Evolutionary conservation across 169 alveolate genomes (phyloP), one percentile per base, ranked within the genome.

Genomic region (Eimeria tenella): DNA sequence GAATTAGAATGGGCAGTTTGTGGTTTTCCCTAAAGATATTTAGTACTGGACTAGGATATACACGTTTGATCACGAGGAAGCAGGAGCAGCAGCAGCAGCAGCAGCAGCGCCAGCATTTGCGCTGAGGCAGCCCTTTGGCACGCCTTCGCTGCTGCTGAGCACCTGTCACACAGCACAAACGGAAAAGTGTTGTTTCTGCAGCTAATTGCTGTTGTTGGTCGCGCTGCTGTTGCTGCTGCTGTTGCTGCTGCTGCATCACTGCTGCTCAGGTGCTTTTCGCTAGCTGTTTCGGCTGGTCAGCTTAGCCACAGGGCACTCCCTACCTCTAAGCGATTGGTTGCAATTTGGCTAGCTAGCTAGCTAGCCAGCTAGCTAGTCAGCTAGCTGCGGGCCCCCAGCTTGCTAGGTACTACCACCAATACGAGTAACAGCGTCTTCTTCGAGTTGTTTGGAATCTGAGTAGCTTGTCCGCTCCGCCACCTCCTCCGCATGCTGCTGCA

Each of bases 41-140:
- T 31, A 31, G 42, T 31, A 31, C 42, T 31, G 42, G 42, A 31
- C 42, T 31, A 31, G 42, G 42, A 31, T 31, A 31, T 31, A 31
- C 42, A 31, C 42, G 42, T 31, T 31, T 31, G 42, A 31, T 31
- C 42, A 31, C 42, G 42, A 31, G 42, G 42, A 31, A 31, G 42
- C 62, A 50, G 84, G 58, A 31, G 58, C 62, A 9, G 77, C 50
- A 23, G 77, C 77, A 19, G 25, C 31, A 4, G 62, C 84, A 25
- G 62, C 84, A 25, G 84, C 84, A 8, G 84, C 84, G 7, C 25
- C 62, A n/a, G 56, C 50, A 21, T 6, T 52, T 71, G 82, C 82
- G 49, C 56, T n/a, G 82, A 31, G 19, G 49, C 62, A 11, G 84
- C 60, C 52, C 60, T 25, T 74, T 4, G 62, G 62, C 55, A 50